Conservation (phyloP, 352 stramenopile genomes). For the Phytophthora idaei region DNA sequence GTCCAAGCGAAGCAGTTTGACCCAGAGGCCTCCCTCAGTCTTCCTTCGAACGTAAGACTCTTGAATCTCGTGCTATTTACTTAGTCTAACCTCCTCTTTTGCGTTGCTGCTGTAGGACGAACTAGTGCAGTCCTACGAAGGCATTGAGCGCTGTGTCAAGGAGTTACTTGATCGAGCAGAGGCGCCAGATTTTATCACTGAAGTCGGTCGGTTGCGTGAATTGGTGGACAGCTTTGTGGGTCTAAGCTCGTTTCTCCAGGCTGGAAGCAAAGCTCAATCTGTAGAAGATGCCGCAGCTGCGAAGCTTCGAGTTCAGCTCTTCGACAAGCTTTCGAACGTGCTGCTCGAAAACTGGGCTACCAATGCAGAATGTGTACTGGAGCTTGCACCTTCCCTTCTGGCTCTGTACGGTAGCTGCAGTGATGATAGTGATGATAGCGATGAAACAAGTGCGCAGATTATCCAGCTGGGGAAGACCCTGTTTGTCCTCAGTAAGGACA, state of each 20-base stretch:
- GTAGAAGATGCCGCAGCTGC: constrained; percentile 3
- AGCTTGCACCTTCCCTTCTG: constrained; percentile 47
- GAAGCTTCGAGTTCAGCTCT: constrained; percentile 36
- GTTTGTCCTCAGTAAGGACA: constrained; percentile 81
- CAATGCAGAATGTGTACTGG: constrained; percentile 41
- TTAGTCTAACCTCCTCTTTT: constrained; percentile 1
- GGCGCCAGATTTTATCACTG: not conserved
- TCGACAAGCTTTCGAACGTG: constrained; percentile 22
- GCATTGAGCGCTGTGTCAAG: constrained; percentile 34
- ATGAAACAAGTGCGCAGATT: constrained; percentile 17
- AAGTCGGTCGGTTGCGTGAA: constrained; percentile 20
- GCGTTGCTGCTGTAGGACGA: constrained; percentile 27
- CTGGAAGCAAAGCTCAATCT: constrained; percentile 1
- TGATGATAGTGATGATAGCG: constrained; percentile 10
- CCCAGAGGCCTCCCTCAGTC: constrained; percentile 52
- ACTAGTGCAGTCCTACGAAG: constrained; percentile 31
- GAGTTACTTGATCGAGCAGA: constrained; percentile 21
- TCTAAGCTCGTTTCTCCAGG: constrained; percentile 43
- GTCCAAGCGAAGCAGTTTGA: constrained; percentile 31
- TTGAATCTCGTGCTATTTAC: not conserved
- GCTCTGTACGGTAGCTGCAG: constrained; percentile 36
- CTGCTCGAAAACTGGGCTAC: constrained; percentile 42
- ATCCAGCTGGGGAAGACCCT: constrained; percentile 58
- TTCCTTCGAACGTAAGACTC: constrained; percentile 48
- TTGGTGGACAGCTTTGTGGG: constrained; percentile 31